Evolutionary conservation across 768 basidiomycete species (phyloP), one percentile per base, ranked within the genome.

Genomic region (Tylopilus vinaceipallidus): DNA sequence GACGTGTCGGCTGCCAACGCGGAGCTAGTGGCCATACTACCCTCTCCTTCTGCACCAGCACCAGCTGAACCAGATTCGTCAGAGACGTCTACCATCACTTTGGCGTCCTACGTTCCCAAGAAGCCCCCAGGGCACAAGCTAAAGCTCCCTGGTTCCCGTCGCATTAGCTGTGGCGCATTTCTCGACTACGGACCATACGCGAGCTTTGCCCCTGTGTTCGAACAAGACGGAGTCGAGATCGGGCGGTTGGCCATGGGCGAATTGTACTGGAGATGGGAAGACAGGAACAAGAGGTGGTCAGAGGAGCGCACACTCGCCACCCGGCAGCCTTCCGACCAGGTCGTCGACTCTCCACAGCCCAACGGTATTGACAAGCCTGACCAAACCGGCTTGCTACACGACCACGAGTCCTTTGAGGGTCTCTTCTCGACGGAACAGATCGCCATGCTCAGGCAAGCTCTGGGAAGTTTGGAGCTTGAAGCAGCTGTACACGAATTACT

Each of bases 131-230:
- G 69, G 46, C 64, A 71, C 49, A 73, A 71, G 57, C 67, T 72
- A 55, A 70, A 73, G 32, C 65, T 75, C 20, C 76, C 78, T 2
- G 65, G 73, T 0, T 72, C 81, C 14, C 80, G 86, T 36, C 75
- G 74, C 22, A 66, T 90, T 32, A 77, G 80, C 37, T 75, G 81
- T 23, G 88, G 86, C 45, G 66, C 75, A 0, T 91, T 91, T 62
- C 72, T 93, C 7, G 86, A 93, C 65, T 92, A 92, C 59, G 91
- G 90, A 0, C 75, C 76, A 12, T 86, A 75, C 59, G 69, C 88
- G 7, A 84, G 79, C 60, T 92, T 92, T 67, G 89, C 90, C 0
- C 90, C 90, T 1, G 71, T 75, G 10, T 91, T 88, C 63, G 86
- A 89, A 51, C 85, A 88, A 55, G 84, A 88, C 50, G 83, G 83